Percentiles rank a stretch among this genome's conserved stretches.
Evolutionary conservation across 441 rosid species (phyloP).

Genomic region (Arabidopsis lyrata): DNA sequence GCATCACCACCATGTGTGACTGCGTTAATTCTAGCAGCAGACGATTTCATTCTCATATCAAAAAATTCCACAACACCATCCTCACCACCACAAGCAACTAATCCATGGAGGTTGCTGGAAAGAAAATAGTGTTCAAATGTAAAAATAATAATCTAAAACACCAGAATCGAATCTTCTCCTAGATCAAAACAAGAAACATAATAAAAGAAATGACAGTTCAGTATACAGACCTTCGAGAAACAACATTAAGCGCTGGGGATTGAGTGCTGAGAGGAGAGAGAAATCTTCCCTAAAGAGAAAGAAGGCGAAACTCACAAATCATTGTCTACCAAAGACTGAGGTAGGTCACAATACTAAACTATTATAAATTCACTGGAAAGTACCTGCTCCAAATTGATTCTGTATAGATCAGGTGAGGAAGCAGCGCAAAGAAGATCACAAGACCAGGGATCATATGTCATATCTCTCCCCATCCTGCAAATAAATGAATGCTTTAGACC

Average conservation of each 20-base stretch:
- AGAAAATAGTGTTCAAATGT: constrained; percentile 33
- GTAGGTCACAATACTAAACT: background rate
- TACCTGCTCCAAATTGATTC: constrained; percentile 95
- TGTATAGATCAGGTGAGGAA: constrained; percentile 85
- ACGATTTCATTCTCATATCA: constrained; percentile 79
- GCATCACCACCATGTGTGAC: constrained; percentile 76
- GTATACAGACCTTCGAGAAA: constrained; percentile 76
- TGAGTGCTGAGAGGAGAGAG: constrained; percentile 76
- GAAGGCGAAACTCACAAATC: constrained; percentile 17
- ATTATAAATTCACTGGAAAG: background rate
- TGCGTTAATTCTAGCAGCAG: constrained; percentile 83
- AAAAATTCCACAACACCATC: constrained; percentile 96
- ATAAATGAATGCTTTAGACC: constrained; percentile 15
- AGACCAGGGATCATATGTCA: constrained; percentile 83
- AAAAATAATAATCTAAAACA: constrained; percentile 22
- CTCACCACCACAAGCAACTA: constrained; percentile 98
- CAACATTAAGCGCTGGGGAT: constrained; percentile 90
- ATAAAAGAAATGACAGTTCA: background rate
- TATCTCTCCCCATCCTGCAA: constrained; percentile 91
- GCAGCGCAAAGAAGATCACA: constrained; percentile 98
- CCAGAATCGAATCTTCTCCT: background rate
- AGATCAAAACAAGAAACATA: constrained; percentile 9
- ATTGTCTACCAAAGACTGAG: constrained; percentile 30
- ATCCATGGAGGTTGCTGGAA: constrained; percentile 80
- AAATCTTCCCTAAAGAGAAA: constrained; percentile 72